Percentiles rank a stretch among this genome's conserved stretches.
Conservation (phyloP, 2,329 filamentous ascomycete genomes). For the Colletotrichum euphorbiae region DNA sequence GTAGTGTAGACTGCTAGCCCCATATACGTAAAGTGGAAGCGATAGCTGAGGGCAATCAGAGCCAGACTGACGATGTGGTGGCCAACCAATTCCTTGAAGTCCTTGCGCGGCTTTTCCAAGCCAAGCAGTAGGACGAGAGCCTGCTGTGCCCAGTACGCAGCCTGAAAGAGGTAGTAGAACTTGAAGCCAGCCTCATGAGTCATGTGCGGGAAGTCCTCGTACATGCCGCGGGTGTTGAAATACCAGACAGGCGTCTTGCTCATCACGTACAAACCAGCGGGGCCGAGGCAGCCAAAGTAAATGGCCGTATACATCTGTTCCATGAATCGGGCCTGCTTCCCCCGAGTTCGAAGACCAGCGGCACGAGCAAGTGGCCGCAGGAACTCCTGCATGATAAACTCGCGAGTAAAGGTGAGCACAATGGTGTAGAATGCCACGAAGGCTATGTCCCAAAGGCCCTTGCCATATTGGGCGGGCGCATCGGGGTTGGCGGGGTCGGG, state of each 20-base stretch:
- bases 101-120: constrained; percentile 93
- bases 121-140: constrained; percentile 87
- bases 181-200: constrained; percentile 87
- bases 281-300: constrained; percentile 87
- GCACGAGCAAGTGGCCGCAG: constrained; percentile 80
- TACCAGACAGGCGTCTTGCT: constrained; percentile 92
- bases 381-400: constrained; percentile 94
- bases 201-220: constrained; percentile 86
- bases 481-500: constrained; percentile 54
- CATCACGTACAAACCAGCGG: constrained; percentile 92
- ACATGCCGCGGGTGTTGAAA: constrained; percentile 92
- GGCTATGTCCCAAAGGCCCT: constrained; percentile 86
- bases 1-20: constrained; percentile 94
- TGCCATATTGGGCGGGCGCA: constrained; percentile 79
- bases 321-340: constrained; percentile 92
- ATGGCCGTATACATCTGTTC: constrained; percentile 95
- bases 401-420: constrained; percentile 90
- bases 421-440: constrained; percentile 92
- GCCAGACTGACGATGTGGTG: constrained; percentile 91
- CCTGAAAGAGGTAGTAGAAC: constrained; percentile 95
- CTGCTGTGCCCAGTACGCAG: constrained; percentile 96
- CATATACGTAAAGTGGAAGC: constrained; percentile 97
- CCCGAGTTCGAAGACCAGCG: constrained; percentile 75
- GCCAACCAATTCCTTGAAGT: constrained; percentile 91
- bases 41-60: constrained; percentile 88